Base-by-base conservation (phyloP, 164 flowering plant species). In the Nymphaea colorata region DNA sequence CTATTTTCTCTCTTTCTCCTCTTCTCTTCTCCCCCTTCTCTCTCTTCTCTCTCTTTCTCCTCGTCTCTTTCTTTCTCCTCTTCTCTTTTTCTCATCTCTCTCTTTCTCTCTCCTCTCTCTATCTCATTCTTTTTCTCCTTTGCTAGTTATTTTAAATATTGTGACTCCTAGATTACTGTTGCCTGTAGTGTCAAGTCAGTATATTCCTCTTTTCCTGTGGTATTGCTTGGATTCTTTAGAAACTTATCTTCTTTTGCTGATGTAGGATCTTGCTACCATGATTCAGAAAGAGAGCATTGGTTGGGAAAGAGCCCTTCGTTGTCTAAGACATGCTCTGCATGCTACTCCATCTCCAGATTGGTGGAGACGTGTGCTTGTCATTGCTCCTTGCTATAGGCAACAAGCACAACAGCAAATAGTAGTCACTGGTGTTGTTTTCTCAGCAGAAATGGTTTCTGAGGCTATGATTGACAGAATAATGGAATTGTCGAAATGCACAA, bases 281-380 rank as follows among this genome's bases (percentile, higher is more conserved):
- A 86, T 95, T 74, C 93, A 82, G 75, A 88, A 76, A 75, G 98
- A 95, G 67, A 88, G 90, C 82, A 73, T 91, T 76, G 99, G 91
- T 73, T 95, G 98, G 99, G 98, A 95, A 73, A 85, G 99, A 80
- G 99, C 99, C 76, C 59, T 92, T 74, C 91, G 99, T 69, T 95
- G 99, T 74, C 72, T 95, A 70, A 91, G 91, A 73, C 99, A 95
- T 86, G 98, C 98, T 69, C 82, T 95, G 66, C 86, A 86, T 61
- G 81, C 89, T 69, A 90, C 93, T 69, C 99, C 99, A 73, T 95
- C 99, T 59, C 98, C 98, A 43, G 99, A 95, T 67, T 95, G 99
- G 99, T 95, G 99, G 99, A 88, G 86, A 74, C 93, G 99, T 61
- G 96, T 95, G 73, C 87, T 95, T 69, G 76, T 92, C 64, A 77